Base-by-base conservation (phyloP, 441 rosid species). In the Gossypium davidsonii region DNA sequence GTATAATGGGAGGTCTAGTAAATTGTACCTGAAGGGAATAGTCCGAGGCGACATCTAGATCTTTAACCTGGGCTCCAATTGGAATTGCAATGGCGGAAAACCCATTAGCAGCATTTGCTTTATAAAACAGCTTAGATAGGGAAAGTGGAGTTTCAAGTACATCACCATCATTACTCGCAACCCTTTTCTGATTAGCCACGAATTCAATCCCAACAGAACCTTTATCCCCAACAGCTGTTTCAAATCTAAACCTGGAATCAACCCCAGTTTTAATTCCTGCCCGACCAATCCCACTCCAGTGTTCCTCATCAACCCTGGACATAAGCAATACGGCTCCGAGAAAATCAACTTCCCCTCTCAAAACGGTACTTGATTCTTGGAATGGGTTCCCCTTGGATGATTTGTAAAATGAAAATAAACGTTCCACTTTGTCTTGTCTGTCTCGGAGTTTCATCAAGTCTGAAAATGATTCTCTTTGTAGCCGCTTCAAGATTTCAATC, bases 401-500 rank as follows among this genome's bases (percentile, higher is more conserved):
- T 68, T 71, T 87, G 73, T 84, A 83, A 4, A 85, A 83, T 6
- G 97, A 82, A 63, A 92, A 79, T 9, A 86, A 34, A 9, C 87
- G 73, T 74, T 94, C 97, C 9, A 90, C 85, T 77, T 91, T 91
- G 70, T 92, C 98, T 76, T 91, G 97, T 76, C 99, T 85, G 75
- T 91, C 98, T 79, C 97, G 84, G 42, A 92, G 89, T 77, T 90
- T 95, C 97, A 95, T 90, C 57, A 86, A 75, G 76, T 92, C 98
- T 0, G 97, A 88, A 79, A 95, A 95, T 20, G 92, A 82, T 84
- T 94, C 98, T 68, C 90, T 84, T 63, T 94, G 98, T 81, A 94
- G 83, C 31, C 98, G 85, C 90, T 95, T 95, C 86, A 95, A 80
- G 75, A 91, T 92, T 78, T 92, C 95, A 82, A 92, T 89, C 98